Base-by-base conservation (phyloP, 106 monocot genomes). In the Gastrodia elata region DNA sequence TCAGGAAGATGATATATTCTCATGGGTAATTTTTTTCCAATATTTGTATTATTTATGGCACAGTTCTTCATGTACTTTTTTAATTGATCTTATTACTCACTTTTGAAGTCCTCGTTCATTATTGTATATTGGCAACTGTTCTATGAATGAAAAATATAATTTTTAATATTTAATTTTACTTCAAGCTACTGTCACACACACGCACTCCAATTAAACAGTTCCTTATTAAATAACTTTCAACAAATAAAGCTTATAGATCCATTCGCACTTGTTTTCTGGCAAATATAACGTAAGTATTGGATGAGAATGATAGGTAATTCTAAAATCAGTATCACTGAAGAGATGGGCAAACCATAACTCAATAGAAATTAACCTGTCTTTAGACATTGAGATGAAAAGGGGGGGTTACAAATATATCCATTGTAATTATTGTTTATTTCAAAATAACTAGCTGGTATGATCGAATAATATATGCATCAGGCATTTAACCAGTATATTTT, bases 1-100 rank as follows among this genome's bases (percentile, higher is more conserved):
- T 27, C 64, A 71, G 46, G 81, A 87, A 74, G 84, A 92, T 78
- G 87, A 92, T 69, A 90, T 97, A 76, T 97, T 97, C 80, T 97
- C 87, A 82, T 97, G 96, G 96, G 96, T 97, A 90, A 79, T 33
- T 41, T 41, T 41, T 65, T 40, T 2, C 69, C 18, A 26, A 22
- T 39, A 69, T 25, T n/a, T 37, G 16, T 67, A 20, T 67, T 14
- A 37, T 65, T 65, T 65, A 57, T 25, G 24, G 59, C 27, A 26
- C n/a, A 28, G 27, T 28, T 58, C 57, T 25, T 6, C 57, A 27
- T 22, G 6, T 58, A 27, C 26, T 58, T n/a, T 56, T 58, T 32
- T 33, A 2, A 30, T 61, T 15, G 3, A 30, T 61, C 30, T 27
- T 61, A 61, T 61, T 61, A 13, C 61, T 30, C 10, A 27, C 32